Base-by-base conservation (phyloP, 192 early-diverging fungal species). In the Piromyces finnis region DNA sequence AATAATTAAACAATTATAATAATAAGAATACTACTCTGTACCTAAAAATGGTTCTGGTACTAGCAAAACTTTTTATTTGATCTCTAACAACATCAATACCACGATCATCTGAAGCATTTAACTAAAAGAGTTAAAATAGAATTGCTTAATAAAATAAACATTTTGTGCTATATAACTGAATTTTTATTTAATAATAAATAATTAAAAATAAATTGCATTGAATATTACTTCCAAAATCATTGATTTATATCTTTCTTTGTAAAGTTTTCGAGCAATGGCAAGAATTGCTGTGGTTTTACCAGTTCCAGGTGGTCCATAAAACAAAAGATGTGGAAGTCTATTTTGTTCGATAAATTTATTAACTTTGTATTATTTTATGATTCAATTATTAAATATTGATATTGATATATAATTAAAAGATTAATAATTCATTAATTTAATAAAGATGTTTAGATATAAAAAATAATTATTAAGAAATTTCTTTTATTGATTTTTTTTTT, bases 291-390 rank as follows among this genome's bases (percentile, higher is more conserved):
- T 95, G 0, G 97, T 98, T 84, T 98, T 97, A 7, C 97, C 97
- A 5, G 96, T 97, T 79, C 97, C 98, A 11, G 98, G 96, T 27
- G 98, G 98, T 16, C 98, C 98, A 86, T 99, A 99, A 80, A 99
- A 94, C 29, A 99, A 88, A 78, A 99, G 88, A 84, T 99, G 98
- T 28, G 98, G 98, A 15, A 98, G 87, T 78, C 92, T 92, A 83
- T 95, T 92, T 80, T 95, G 92, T 79, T 95, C 94, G 80, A 98
- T 96, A 85, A 98, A 99, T 12, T 89, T 84, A 80, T 93, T 86
- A 79, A 97, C 94, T 92, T 22, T 91, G 82, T n/a, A n/a, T n/a
- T n/a, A n/a, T n/a, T n/a, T 80, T 97, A 95, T 85, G 96, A 99
- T 12, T 89, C 84, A 80, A 93, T 86, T 78, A 95, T 94, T 92